Evolutionary conservation across 495 filamentous ascomycete genomes (phyloP).

Genomic region (Amniculicola lignicola): DNA sequence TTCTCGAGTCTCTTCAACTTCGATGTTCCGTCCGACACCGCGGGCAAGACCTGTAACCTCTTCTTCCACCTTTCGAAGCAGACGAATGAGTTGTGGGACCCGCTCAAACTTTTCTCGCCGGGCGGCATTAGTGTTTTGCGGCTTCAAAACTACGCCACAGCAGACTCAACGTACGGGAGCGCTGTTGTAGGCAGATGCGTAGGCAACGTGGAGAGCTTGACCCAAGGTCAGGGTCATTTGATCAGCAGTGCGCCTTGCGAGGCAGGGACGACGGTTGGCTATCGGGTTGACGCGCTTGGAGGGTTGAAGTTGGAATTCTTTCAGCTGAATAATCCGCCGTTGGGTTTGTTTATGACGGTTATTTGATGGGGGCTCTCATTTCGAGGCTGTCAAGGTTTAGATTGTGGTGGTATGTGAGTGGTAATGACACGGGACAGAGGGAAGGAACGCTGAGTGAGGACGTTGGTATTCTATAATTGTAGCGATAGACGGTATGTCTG

Average conservation of each 20-base stretch:
- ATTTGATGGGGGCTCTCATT: no score
- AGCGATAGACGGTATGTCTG: no score
- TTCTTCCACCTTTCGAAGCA: slow-evolving; percentile 37
- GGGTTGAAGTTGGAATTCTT: slow-evolving; percentile 23
- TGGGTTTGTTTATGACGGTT: slow-evolving; percentile 17
- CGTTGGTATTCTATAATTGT: no score
- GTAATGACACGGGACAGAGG: no score
- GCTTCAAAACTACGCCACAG: slow-evolving; percentile 29
- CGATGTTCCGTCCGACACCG: slow-evolving; percentile 32
- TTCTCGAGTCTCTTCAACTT: slow-evolving; percentile 40
- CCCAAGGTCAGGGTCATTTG: background rate
- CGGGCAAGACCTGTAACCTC: slow-evolving; percentile 38
- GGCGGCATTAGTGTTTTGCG: slow-evolving; percentile 36
- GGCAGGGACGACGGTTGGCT: slow-evolving; percentile 13
- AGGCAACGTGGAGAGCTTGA: slow-evolving; percentile 1
- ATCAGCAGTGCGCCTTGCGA: slow-evolving; percentile 14
- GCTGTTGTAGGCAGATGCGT: background rate
- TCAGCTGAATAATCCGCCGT: slow-evolving; percentile 11
- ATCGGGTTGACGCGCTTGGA: slow-evolving; percentile 14
- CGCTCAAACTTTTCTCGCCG: slow-evolving; percentile 21
- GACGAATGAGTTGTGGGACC: slow-evolving; percentile 26
- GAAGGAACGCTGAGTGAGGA: no score
- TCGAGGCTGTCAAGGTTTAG: no score
- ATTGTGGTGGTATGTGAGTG: no score
- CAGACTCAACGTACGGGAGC: slow-evolving; percentile 29